Base-by-base conservation (phyloP, 2,329 filamentous ascomycete species). In the Talaromyces sp. region DNA sequence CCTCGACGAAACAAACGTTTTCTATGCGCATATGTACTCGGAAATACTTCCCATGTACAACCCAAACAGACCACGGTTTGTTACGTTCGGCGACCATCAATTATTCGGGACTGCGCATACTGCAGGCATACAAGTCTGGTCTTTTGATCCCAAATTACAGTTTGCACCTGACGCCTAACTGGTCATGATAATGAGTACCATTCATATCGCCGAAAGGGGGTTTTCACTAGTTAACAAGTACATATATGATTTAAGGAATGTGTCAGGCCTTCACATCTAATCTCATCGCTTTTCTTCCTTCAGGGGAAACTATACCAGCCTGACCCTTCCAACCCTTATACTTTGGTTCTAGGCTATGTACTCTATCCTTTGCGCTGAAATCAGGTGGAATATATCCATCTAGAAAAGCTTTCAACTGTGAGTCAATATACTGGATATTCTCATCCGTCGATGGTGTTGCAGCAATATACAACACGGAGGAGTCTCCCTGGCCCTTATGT, bases 1-100 rank as follows among this genome's bases (percentile, higher is more conserved):
- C 56, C 39, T 59, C n/a, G 37, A 59, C 7, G 37, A 57, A 11
- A 57, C 19, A 13, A n/a, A 37, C n/a, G 16, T 37, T 57, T 39
- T 19, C 11, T 39, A 27, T 31, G 3, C 33, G 8, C 16, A 22
- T 56, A 3, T 33, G 5, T 10, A 19, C 11, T 35, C 27, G 4
- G 16, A 33, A 13, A 56, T 35, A 47, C 43, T 47, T 19, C 8
- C 50, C 5, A 56, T 35, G 50, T 19, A 56, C 50, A 19, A 19
- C 14, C 31, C 31, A 37, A 27, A 56, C n/a, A 27, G 33, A 19
- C 10, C 50, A 37, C 24, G 52, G 31, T 45, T 24, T 27, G 24
- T 59, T 27, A 2, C 54, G 13, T 64, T 64, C 19, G 62, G 62
- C 4, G 39, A 64, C 43, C 31, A 59, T 14, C 52, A 35, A 27